Base-by-base conservation (phyloP, 306 rosid species). In the Albizia julibrissin region DNA sequence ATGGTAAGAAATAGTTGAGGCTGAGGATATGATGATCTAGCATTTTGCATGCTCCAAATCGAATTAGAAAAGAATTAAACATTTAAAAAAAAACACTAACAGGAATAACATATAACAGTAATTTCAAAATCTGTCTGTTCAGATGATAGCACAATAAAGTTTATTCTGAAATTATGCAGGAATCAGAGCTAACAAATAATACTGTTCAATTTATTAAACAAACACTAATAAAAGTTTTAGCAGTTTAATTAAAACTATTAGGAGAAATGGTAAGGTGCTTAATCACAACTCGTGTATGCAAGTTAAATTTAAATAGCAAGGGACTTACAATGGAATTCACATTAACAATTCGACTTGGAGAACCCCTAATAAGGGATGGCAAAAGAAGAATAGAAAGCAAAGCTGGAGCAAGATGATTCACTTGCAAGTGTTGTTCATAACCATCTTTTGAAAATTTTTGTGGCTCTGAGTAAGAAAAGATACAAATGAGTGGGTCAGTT, bases 351-450 rank as follows among this genome's bases (percentile, higher is more conserved):
- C 99, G 97, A 90, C 99, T 91, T 42, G 99, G 96, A 86, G 98
- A 92, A 56, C 96, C 99, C 89, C 91, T 89, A 77, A 95, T 67
- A 72, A 95, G 99, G 80, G 99, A 93, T 83, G 98, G 99, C 91
- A 95, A 88, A 72, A 95, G 97, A 87, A 96, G 94, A 79, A 92
- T 27, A 16, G 98, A 92, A 81, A 96, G 97, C 91, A 96, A 83
- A 64, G 98, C 93, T 46, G 99, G 98, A 74, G 94, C 99, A 65
- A 96, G 91, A 87, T 96, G 99, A 85, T 96, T 96, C 81, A 96
- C 99, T 93, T 96, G 99, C 91, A 93, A 80, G 91, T 96, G 99
- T 84, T 92, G 92, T 87, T 96, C 99, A 61, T 93, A 92, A 69
- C 97, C 97, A 78, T 93, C 98, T 89, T 90, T 92, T 18, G 99